Evolutionary conservation across 495 filamentous ascomycete species (phyloP).

Genomic region (Tetracladium setigerum): DNA sequence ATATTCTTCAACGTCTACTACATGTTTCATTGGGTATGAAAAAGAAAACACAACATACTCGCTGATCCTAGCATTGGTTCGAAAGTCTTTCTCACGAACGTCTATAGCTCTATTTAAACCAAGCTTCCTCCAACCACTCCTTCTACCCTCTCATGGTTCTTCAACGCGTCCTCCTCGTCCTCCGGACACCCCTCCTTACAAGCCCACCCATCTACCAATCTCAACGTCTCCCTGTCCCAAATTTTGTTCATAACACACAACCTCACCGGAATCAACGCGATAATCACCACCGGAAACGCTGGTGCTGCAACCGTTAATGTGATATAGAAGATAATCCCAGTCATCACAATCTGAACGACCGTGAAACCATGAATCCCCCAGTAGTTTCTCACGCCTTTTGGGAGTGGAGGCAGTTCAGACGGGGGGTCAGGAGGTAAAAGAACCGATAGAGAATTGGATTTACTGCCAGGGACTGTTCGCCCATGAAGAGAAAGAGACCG

Average conservation of each 20-base stretch:
- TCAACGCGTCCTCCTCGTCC: conserved; percentile 42
- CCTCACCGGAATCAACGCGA: conserved; percentile 56
- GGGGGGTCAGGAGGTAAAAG: conserved; percentile 58
- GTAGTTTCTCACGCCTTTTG: conserved; percentile 38
- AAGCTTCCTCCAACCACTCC: neutral
- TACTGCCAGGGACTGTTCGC: conserved; percentile 59
- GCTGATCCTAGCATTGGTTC: no score
- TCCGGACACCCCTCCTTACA: conserved; percentile 59
- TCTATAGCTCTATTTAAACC: no score
- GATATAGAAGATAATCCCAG: conserved; percentile 53
- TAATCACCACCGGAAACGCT: conserved; percentile 60
- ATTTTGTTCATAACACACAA: conserved; percentile 55
- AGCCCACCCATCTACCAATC: conserved; percentile 65
- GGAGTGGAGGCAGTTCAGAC: conserved; percentile 54
- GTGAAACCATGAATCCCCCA: conserved; percentile 57
- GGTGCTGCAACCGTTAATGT: conserved; percentile 58
- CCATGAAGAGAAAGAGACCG: conserved; percentile 68
- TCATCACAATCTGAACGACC: conserved; percentile 50
- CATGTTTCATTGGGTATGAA: no score
- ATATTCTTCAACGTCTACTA: no score
- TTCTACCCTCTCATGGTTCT: neutral
- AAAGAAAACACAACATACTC: no score
- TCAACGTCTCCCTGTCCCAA: conserved; percentile 53
- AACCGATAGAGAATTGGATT: conserved; percentile 61
- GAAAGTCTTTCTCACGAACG: no score